Evolutionary conservation across 2,329 filamentous ascomycete species (phyloP), one percentile per base, ranked within the genome.

Genomic region (Alternaria atra): DNA sequence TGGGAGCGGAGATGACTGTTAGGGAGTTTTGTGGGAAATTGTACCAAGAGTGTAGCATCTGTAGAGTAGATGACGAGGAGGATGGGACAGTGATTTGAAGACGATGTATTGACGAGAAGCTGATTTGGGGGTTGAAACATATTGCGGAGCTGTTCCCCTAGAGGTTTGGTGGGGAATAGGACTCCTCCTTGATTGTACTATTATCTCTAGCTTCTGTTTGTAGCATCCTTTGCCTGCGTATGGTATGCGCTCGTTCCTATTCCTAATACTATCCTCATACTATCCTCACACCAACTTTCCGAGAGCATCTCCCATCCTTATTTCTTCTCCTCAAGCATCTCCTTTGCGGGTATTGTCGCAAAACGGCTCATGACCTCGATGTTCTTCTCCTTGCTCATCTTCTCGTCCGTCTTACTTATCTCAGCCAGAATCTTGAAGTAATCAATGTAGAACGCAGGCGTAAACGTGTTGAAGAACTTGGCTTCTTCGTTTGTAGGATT

Each of bases 401-500:
- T 76, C 65, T 80, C 80, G 50, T 83, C 82, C 15, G 77, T 75
- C 56, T 80, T 80, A 25, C 78, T 80, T 67, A 86, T 70, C 66
- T 79, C 76, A 10, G 80, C 78, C 67, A 87, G 66, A 43, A 86
- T 75, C 75, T 84, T 84, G 74, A 87, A 87, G 67, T 87, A 87
- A 59, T 86, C 83, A 63, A 87, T 84, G 66, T 86, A 87, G 65
- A 85, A 86, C 2, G 82, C 83, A 0, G 86, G 85, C 25, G 84
- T 87, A 58, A 81, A 84, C 0, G 86, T 87, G 69, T 86, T 87
- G 78, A 86, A 82, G 70, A 88, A 84, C 63, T 80, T 81, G 3
- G 84, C 82, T 62, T 86, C 84, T 65, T 84, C 80, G 48, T 86
- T 82, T 43, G 81, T 82, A 0, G 85, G 83, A 57, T 88, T 87